Base-by-base conservation (phyloP, 208 protist genomes). In the Phytomonas sp. region DNA sequence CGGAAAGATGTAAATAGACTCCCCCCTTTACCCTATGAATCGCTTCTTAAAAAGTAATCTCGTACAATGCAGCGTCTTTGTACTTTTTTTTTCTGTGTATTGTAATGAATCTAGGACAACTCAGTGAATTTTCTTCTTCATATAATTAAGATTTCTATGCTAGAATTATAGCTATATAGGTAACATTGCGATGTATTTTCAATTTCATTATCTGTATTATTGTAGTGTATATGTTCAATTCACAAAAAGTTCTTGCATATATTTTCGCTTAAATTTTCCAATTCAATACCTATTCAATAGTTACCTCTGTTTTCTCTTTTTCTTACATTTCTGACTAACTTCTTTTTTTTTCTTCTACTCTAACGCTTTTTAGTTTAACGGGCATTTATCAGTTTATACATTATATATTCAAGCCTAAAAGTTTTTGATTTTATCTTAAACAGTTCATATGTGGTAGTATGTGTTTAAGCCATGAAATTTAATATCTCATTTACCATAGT, bases 211-310 rank as follows among this genome's bases (percentile, higher is more conserved):
- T 49, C 3, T 49, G 12, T 49, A 49, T 49, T 11, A 11, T 11
- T 37, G 8, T 37, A 37, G 59, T 33, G 36, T 64, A 19, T 16
- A 12, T 42, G 12, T 40, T 4, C 32, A 23, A 40, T 23, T 64
- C 36, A 40, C 14, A 4, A 16, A 64, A 34, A 64, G 14, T 16
- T 16, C 3, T 63, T 12, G 30, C 31, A 63, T 10, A n/a, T 65
- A 29, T 74, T 72, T 66, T 69, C 52, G 65, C 4, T 29, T 72
- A 60, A 60, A 4, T 56, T 69, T 66, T 7, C 62, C 69, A 40
- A 11, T 65, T 60, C 63, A 68, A 61, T 37, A 67, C 8, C 61
- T 42, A 61, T 71, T 60, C 12, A 62, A 63, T 59, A 59, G 31
- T 59, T 72, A 60, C 19, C 69, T 12, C 63, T 59, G 33, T 68